Base-by-base conservation (phyloP, 148 eudicot genomes). In the Cornus suecica region DNA sequence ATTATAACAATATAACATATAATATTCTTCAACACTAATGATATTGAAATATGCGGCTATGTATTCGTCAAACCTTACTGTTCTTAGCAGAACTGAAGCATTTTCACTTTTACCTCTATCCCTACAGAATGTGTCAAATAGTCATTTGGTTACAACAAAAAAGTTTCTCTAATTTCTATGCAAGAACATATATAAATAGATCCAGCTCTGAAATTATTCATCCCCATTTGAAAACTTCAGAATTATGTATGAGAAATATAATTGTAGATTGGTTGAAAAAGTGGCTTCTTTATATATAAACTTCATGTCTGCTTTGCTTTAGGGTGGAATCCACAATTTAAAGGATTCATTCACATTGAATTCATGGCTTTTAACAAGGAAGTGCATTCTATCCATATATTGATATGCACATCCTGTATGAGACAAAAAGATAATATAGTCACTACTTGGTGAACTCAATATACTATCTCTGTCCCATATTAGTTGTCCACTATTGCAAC, bases 401-500 rank as follows among this genome's bases (percentile, higher is more conserved):
- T 34, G 24, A 16, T 34, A 41, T 22, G 56, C 51, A 42, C 37
- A 54, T 73, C 60, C 68, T 25, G 25, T 56, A 73, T 61, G 16
- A 60, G 7, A 9, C 76, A 23, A 25, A 73, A 48, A 32, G 15
- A 62, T 24, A 29, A 34, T 72, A 30, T 72, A 72, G 13, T n/a
- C 58, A 41, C 68, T 37, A 25, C 34, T 42, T 30, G 65, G 68
- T 73, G 54, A 72, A 24, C 54, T 73, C 16, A 25, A n/a, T n/a
- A n/a, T n/a, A n/a, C n/a, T n/a, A n/a, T n/a, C n/a, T n/a, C n/a
- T n/a, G n/a, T n/a, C n/a, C n/a, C n/a, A n/a, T n/a, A n/a, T n/a
- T n/a, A n/a, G n/a, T n/a, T n/a, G n/a, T n/a, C n/a, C n/a, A n/a
- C n/a, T n/a, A n/a, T n/a, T n/a, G n/a, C n/a, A n/a, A n/a, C n/a